Evolutionary conservation across 768 basidiomycete species (phyloP).

Genomic region (Saitozyma podzolica): DNA sequence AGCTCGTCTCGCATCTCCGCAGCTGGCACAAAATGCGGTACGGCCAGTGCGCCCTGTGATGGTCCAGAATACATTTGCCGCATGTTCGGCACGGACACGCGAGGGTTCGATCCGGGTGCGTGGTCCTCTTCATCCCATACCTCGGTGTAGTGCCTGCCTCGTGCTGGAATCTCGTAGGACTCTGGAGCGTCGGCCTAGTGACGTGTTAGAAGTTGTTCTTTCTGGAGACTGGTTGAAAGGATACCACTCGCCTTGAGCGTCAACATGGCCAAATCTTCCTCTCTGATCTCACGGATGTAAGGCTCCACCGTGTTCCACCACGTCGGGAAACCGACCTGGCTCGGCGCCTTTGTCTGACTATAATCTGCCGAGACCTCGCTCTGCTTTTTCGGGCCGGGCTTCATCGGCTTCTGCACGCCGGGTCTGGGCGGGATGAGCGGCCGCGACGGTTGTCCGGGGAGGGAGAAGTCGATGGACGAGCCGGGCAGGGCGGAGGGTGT

Average conservation of each 20-base stretch:
- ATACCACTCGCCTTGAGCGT: conserved; percentile 66
- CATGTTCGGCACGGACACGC: conserved; percentile 33
- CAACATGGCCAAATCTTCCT: conserved; percentile 93
- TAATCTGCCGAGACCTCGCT: conserved; percentile 86
- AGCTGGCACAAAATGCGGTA: conserved; percentile 35
- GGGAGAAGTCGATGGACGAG: conserved; percentile 39
- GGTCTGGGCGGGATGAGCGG: conserved; percentile 44
- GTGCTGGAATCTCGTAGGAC: conserved; percentile 78
- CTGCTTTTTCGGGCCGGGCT: conserved; percentile 56
- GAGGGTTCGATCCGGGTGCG: conserved; percentile 36
- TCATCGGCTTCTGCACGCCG: conserved; percentile 47
- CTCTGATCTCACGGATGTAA: conserved; percentile 82
- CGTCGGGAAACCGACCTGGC: conserved; percentile 58
- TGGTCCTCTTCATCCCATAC: conserved; percentile 90
- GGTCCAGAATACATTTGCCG: conserved; percentile 20
- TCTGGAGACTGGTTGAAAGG: background rate
- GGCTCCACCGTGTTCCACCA: conserved; percentile 89
- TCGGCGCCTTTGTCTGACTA: conserved; percentile 74
- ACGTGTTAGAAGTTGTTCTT: background rate
- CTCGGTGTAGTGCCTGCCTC: conserved; percentile 84
- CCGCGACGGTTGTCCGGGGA: conserved; percentile 31
- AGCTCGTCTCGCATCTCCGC: conserved; percentile 74
- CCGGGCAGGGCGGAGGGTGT: conserved; percentile 16
- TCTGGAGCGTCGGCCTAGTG: conserved; percentile 73
- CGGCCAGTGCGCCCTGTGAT: conserved; percentile 2